Evolutionary conservation across 768 basidiomycete species (phyloP).

Genomic region (Boletus patriciae): DNA sequence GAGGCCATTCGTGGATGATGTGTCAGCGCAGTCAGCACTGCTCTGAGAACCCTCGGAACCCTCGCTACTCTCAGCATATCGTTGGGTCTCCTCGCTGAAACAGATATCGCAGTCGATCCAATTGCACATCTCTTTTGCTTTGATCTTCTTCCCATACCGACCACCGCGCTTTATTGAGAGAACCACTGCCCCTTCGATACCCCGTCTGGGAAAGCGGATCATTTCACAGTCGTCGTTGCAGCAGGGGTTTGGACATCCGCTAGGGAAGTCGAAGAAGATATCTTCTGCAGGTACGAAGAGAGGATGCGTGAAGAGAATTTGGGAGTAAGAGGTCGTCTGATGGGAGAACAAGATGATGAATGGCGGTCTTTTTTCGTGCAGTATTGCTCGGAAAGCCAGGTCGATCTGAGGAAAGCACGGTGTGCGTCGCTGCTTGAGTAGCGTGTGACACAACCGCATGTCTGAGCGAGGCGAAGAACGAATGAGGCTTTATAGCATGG

Average conservation of each 20-base stretch:
- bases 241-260: constrained; percentile 75
- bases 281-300: constrained; percentile 70
- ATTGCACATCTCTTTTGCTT: constrained; percentile 70
- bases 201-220: constrained; percentile 72
- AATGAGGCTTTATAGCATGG: constrained; percentile 7
- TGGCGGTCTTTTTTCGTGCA: constrained; percentile 73
- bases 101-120: constrained; percentile 74
- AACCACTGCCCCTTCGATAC: constrained; percentile 59
- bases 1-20: constrained; percentile 45
- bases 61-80: constrained; percentile 39
- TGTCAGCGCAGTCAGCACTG: constrained; percentile 37
- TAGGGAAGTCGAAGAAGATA: constrained; percentile 76
- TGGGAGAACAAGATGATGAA: constrained; percentile 79
- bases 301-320: constrained; percentile 75
- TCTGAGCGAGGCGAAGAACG: constrained; percentile 34
- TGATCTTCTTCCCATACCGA: constrained; percentile 48
- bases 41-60: constrained; percentile 49
- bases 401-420: constrained; percentile 85
- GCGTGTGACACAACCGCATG: constrained; percentile 66
- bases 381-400: constrained; percentile 70
- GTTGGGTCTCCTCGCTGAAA: constrained; percentile 48
- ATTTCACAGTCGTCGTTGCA: constrained; percentile 83
- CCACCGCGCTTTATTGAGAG: constrained; percentile 62
- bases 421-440: constrained; percentile 67
- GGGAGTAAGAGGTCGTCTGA: constrained; percentile 77